Evolutionary conservation across 2,329 filamentous ascomycete species (phyloP), one percentile per base, ranked within the genome.

Genomic region (Apiospora rasikravindrae): DNA sequence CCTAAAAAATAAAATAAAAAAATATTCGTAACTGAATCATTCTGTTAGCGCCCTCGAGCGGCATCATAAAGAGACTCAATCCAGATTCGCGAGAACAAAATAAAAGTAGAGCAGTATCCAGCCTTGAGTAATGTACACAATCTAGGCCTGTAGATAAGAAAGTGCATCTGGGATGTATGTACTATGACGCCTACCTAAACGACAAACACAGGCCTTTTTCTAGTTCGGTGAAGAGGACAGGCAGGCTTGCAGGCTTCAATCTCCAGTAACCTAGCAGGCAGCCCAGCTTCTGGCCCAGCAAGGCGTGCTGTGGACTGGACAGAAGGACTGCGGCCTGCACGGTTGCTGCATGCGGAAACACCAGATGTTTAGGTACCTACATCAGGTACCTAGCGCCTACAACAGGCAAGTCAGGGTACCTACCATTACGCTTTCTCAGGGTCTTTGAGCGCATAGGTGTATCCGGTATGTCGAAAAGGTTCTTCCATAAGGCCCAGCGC

Each of bases 401-500:
- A 8, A 42, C 10, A 57, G 51, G 16, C 51, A 33, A 53, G 11
- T 11, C 24, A 19, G 16, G 51, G 26, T 16, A 37, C 29, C 16
- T 61, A 33, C 29, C 22, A 26, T 53, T 7, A 57, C 51, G 29
- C 22, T 61, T 61, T 61, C 53, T 37, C 53, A 61, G 53, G 53
- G 53, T 61, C 53, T 61, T 37, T 5, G 22, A 61, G 53, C 11
- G 53, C 53, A 61, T 61, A 22, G 53, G 16, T 61, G 53, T 61
- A 61, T 61, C 53, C 29, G 57, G 57, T 40, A 64, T 64, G 33
- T 40, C 22, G 57, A 40, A 64, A 64, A 64, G 57, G 57, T 40
- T 64, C 57, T 64, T 64, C 57, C 57, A 64, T 64, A 64, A 33
- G 51, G 51, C 51, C 51, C 51, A 57, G 51, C 51, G 53, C 19